phyloP scores from a whole-genome alignment of 257 asterid genomes.

The Solanum megistacrolobum region DNA sequence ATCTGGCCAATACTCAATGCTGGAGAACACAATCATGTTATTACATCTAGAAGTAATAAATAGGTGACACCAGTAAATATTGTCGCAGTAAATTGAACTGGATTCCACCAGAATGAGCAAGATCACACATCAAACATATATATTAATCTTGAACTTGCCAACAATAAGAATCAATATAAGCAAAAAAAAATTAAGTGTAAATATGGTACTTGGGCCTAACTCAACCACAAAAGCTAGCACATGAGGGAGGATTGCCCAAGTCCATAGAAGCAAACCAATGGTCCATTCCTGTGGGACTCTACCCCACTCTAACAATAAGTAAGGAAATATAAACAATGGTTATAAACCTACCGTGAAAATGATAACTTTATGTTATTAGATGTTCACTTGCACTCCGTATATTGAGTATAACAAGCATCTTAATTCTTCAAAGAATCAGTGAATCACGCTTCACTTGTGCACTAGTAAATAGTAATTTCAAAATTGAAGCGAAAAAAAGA shows the following conservation, averaged over 20 bases:
- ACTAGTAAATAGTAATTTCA: not conserved
- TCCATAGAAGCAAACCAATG: not conserved
- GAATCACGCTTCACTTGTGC: not conserved
- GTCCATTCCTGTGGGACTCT: not conserved
- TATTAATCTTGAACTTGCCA: not conserved
- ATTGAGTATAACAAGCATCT: not conserved
- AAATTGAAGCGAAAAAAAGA: not conserved
- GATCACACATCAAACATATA: not conserved
- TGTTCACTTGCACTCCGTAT: not conserved
- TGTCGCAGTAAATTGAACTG: not conserved
- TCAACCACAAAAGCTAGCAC: not conserved
- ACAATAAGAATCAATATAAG: not conserved
- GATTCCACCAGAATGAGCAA: not conserved
- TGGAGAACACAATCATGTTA: not conserved
- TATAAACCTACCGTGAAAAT: not conserved
- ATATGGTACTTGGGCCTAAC: not conserved
- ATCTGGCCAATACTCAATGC: conserved; percentile 45
- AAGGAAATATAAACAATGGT: not conserved
- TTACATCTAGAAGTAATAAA: not conserved
- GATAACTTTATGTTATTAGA: not conserved
- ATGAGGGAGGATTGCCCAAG: not conserved
- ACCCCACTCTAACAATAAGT: not conserved
- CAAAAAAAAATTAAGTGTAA: not conserved
- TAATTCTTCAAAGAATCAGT: not conserved
- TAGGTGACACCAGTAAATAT: not conserved